phyloP scores from a whole-genome alignment of 2,329 filamentous ascomycete species.

The Epichloe festucae region DNA sequence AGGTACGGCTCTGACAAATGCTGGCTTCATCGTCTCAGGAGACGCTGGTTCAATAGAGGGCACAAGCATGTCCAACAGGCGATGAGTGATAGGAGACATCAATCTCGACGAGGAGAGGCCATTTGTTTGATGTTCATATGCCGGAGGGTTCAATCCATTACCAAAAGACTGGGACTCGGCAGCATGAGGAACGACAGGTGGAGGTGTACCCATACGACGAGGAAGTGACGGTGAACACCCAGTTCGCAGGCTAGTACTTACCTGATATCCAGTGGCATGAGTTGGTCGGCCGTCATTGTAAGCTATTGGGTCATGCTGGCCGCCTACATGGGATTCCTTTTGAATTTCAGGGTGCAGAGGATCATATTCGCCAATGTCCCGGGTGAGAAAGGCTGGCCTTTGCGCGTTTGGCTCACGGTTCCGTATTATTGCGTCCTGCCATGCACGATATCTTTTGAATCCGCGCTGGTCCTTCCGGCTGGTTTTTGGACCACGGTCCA shows the following conservation, averaged over 20 bases:
- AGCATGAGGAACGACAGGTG: background rate
- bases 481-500: slow-evolving; percentile 6
- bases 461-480: slow-evolving; percentile 28
- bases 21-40: slow-evolving; percentile 21
- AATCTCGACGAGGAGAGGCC: slow-evolving; percentile 7
- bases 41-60: slow-evolving; percentile 33
- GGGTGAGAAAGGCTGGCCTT: slow-evolving; percentile 9
- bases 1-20: slow-evolving; percentile 21
- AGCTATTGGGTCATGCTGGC: background rate
- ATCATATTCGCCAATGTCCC: slow-evolving; percentile 4
- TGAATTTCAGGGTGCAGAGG: slow-evolving; percentile 2
- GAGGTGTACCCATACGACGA: background rate
- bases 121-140: slow-evolving; percentile 9
- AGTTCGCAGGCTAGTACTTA: slow-evolving; percentile 1
- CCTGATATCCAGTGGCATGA: slow-evolving; percentile 2
- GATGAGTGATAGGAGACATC: slow-evolving; percentile 9
- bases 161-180: background rate
- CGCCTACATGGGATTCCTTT: slow-evolving; percentile 1
- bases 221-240: slow-evolving; percentile 4
- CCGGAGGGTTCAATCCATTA: slow-evolving; percentile 16
- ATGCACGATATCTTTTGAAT: slow-evolving; percentile 34
- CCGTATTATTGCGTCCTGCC: slow-evolving; percentile 25
- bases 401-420: slow-evolving; percentile 12
- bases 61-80: slow-evolving; percentile 29
- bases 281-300: slow-evolving; percentile 3